Evolutionary conservation across 1,284 basidiomycete species (phyloP).

Genomic region (Fomes fomentarius): DNA sequence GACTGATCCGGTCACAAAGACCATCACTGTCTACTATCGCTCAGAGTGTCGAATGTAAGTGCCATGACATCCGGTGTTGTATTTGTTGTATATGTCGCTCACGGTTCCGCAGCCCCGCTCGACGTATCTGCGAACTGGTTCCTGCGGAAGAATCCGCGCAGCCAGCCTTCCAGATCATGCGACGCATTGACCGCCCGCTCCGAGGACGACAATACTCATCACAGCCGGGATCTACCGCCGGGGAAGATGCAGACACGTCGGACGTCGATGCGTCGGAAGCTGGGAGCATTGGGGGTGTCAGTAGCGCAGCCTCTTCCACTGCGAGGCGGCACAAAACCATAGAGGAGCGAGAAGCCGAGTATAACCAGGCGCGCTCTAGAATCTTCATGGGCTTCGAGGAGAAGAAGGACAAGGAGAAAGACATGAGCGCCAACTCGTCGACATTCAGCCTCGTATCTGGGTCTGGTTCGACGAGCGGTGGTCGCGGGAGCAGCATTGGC

Average conservation of each 20-base stretch:
- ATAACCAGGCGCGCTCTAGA: slow-evolving; percentile 78
- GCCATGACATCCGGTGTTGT: no score
- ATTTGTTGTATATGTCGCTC: slow-evolving; percentile 19
- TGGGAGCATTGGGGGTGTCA: slow-evolving; percentile 72
- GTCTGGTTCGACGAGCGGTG: slow-evolving; percentile 62
- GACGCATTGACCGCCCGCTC: slow-evolving; percentile 56
- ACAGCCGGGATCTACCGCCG: slow-evolving; percentile 65
- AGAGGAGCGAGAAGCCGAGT: slow-evolving; percentile 81
- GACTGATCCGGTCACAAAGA: slow-evolving; percentile 63
- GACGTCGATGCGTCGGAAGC: slow-evolving; percentile 78
- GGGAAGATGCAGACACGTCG: slow-evolving; percentile 74
- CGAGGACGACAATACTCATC: slow-evolving; percentile 47
- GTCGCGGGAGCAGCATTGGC: slow-evolving; percentile 56
- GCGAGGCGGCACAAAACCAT: slow-evolving; percentile 74
- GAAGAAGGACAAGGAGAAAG: slow-evolving; percentile 73
- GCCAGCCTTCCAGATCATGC: slow-evolving; percentile 85
- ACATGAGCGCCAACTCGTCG: slow-evolving; percentile 76
- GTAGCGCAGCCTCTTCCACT: slow-evolving; percentile 58
- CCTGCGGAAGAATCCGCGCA: slow-evolving; percentile 69
- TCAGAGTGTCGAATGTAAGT: slow-evolving; percentile 76
- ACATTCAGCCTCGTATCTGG: slow-evolving; percentile 69
- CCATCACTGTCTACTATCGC: slow-evolving; percentile 56
- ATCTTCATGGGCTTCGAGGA: slow-evolving; percentile 84
- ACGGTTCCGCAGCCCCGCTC: slow-evolving; percentile 53
- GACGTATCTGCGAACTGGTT: slow-evolving; percentile 75